phyloP scores from a whole-genome alignment of 257 asterid species.

The Gardenia jasminoides region DNA sequence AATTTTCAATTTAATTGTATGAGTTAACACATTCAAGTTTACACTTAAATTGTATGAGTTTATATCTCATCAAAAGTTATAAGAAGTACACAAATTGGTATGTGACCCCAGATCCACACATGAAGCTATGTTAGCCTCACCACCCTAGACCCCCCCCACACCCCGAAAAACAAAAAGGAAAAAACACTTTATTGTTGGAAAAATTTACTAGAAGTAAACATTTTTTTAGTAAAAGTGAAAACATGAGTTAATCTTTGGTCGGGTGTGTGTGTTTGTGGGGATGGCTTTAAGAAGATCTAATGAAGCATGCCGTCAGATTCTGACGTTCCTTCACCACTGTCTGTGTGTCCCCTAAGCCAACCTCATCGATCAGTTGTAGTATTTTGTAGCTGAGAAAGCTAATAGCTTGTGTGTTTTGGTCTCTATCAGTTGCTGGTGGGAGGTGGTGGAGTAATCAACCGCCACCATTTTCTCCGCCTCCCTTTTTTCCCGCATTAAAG shows the following conservation, averaged over 20 bases:
- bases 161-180: neutral
- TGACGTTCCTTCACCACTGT: conserved; percentile 22
- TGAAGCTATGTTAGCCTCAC: too few species aligned
- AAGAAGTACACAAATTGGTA: too few species aligned
- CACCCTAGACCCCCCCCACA: too few species aligned
- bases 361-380: neutral
- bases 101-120: too few species aligned
- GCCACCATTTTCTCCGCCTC: conserved; percentile 52
- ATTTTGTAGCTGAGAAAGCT: neutral
- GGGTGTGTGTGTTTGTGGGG: conserved; percentile 12
- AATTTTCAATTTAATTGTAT: too few species aligned
- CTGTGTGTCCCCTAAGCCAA: neutral
- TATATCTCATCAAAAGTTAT: too few species aligned
- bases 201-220: too few species aligned
- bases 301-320: conserved; percentile 28
- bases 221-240: neutral
- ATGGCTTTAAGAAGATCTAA: conserved; percentile 32
- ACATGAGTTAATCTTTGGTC: conserved; percentile 28
- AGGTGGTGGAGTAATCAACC: conserved; percentile 37
- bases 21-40: too few species aligned
- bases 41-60: too few species aligned
- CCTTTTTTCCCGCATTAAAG: conserved; percentile 36
- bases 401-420: conserved; percentile 21
- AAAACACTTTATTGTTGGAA: neutral
- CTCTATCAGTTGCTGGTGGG: conserved; percentile 60